A percentile compares a stretch with the other conserved stretches of the same genome.
These are phyloP conservation scores for Aspergillus nomiae DNA, from an alignment of 2,329 filamentous ascomycete species.

Conservation along the genomic window DNA sequence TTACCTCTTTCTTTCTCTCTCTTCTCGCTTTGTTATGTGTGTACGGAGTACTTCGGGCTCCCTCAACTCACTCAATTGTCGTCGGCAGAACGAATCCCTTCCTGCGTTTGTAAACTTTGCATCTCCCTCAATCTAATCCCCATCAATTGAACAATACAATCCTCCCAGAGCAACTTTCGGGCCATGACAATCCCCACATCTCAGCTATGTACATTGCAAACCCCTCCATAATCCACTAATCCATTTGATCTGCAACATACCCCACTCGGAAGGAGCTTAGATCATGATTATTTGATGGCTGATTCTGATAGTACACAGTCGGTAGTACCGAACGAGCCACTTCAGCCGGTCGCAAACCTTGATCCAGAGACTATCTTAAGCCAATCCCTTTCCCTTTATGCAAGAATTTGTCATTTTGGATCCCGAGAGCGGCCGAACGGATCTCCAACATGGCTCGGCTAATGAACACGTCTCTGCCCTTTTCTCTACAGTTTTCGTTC, in stretches of 20 bases:
- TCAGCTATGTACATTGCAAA: not conserved
- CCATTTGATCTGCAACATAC: not conserved
- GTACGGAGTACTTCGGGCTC: not conserved
- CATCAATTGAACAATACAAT: not conserved
- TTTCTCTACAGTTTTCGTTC: not conserved
- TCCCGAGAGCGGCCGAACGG: constrained; percentile 10
- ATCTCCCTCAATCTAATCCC: not conserved
- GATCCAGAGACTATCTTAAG: constrained; percentile 11
- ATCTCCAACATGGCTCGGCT: not conserved
- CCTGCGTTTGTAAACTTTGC: not conserved
- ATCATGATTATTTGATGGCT: not conserved
- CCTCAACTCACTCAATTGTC: not conserved
- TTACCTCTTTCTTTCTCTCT: not conserved
- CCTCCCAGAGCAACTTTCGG: not conserved
- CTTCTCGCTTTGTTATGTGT: not conserved
- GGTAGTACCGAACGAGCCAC: not conserved
- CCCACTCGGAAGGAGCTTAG: not conserved
- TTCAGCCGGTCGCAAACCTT: constrained; percentile 13
- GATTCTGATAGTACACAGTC: not conserved
- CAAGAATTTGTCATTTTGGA: constrained; percentile 26
- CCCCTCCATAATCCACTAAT: not conserved
- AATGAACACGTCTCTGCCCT: not conserved
- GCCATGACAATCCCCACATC: not conserved
- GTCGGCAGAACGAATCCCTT: not conserved
- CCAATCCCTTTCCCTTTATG: constrained; percentile 6